Evolutionary conservation across 2,329 filamentous ascomycete species (phyloP).

Genomic region (Talaromyces rugulosus): DNA sequence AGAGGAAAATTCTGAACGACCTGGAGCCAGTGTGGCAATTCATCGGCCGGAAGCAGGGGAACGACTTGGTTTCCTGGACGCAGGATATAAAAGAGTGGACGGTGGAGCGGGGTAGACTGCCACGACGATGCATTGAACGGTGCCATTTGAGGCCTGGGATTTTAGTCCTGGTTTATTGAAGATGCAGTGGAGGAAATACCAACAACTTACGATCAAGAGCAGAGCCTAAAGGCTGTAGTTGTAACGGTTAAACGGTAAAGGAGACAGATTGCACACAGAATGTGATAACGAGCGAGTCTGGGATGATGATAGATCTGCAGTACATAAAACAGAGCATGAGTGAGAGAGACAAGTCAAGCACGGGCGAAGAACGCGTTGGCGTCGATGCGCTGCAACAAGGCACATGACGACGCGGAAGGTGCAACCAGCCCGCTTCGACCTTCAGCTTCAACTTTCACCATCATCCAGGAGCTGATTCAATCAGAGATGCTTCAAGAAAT

Average conservation of each 20-base stretch:
- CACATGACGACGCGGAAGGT: not conserved
- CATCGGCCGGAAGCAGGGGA: constrained; percentile 41
- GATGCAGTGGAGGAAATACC: not conserved
- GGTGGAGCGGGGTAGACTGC: not conserved
- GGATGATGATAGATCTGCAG: not conserved
- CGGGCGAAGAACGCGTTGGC: not conserved
- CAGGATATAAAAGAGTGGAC: constrained; percentile 36
- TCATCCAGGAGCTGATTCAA: not conserved
- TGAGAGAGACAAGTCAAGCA: not conserved
- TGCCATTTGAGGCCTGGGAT: not conserved
- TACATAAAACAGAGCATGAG: not conserved
- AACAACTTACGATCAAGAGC: not conserved
- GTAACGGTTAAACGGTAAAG: not conserved
- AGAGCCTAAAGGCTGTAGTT: not conserved
- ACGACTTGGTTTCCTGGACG: constrained; percentile 31
- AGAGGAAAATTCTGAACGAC: constrained; percentile 21
- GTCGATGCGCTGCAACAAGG: not conserved
- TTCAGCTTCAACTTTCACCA: not conserved
- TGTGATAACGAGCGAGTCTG: not conserved
- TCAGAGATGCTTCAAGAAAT: no score
- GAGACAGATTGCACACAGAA: not conserved
- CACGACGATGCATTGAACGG: not conserved
- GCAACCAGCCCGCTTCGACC: not conserved
- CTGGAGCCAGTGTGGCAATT: constrained; percentile 35
- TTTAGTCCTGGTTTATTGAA: not conserved